A percentile compares a stretch with the other conserved stretches of the same genome.
Evolutionary conservation across 163 green algal species (phyloP).

Genomic region (Prototheca wickerhamii): DNA sequence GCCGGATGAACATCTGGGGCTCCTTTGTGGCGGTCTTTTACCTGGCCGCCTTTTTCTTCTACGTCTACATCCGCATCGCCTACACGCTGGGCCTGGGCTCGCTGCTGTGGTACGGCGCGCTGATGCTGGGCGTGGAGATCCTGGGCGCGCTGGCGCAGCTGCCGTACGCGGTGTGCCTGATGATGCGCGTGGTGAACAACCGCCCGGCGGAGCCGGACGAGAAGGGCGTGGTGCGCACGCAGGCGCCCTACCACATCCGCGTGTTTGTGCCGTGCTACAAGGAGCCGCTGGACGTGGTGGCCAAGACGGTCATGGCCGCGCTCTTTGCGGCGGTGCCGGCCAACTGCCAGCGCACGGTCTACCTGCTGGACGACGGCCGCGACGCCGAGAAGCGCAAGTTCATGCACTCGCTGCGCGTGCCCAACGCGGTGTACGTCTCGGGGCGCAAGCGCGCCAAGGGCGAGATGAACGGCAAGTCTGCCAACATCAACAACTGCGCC

Average conservation of each 20-base stretch:
- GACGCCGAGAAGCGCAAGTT: conserved; percentile 51
- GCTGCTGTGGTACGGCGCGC: conserved; percentile 46
- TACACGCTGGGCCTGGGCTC: conserved; percentile 57
- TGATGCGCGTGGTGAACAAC: conserved; percentile 32
- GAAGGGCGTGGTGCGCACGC: conserved; percentile 23
- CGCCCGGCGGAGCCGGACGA: conserved; percentile 20
- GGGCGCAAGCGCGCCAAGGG: conserved; percentile 39
- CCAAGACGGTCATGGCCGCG: conserved; percentile 53
- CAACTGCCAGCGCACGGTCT: conserved; percentile 47
- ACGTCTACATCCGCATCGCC: conserved; percentile 48
- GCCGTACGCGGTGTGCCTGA: conserved; percentile 54
- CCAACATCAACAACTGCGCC: conserved; percentile 53
- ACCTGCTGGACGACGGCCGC: conserved; percentile 69
- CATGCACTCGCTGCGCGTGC: conserved; percentile 32
- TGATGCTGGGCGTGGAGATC: conserved; percentile 61
- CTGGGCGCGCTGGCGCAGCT: conserved; percentile 50
- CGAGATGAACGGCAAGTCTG: conserved; percentile 60
- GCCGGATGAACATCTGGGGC: conserved; percentile 41
- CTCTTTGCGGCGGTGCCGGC: conserved; percentile 49
- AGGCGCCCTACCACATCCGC: conserved; percentile 43
- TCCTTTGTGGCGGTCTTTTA: conserved; percentile 41
- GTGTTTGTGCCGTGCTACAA: conserved; percentile 80
- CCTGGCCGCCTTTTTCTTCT: conserved; percentile 45
- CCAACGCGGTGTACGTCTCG: conserved; percentile 48
- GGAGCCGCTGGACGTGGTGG: conserved; percentile 59